A percentile compares a stretch with the other conserved stretches of the same genome.
Conservation (phyloP, 768 basidiomycete species). For the Tulasnella calospora region DNA sequence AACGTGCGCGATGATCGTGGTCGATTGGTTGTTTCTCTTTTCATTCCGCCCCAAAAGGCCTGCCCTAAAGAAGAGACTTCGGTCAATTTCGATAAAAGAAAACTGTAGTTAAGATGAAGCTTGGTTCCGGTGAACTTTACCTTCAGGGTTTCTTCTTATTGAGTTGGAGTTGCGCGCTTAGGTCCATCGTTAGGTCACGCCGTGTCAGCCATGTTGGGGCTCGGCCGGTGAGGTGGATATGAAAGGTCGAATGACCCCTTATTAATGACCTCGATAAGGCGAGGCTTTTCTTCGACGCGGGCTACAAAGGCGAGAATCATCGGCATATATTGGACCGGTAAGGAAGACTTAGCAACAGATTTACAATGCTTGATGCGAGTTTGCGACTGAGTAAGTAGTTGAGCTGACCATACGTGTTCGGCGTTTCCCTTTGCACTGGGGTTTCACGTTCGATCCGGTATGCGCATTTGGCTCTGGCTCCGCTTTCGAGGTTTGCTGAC, state of each 20-base stretch:
- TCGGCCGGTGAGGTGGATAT: neutral
- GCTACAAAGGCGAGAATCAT: neutral
- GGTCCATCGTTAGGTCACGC: no score
- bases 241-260: neutral
- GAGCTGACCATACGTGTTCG: neutral
- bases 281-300: neutral
- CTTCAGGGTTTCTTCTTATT: neutral
- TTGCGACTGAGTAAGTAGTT: neutral
- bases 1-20: neutral
- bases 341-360: neutral
- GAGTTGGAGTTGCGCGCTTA: no score
- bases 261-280: neutral
- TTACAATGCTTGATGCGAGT: neutral
- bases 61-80: neutral
- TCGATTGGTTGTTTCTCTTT: neutral
- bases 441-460: neutral
- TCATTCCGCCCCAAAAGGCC: neutral
- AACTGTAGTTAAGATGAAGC: neutral
- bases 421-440: neutral
- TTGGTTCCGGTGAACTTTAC: neutral
- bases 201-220: neutral
- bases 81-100: neutral
- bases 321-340: neutral
- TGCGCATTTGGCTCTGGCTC: neutral
- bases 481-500: neutral